These are phyloP conservation scores for Calcarisporium arbuscula DNA, from an alignment of 2,329 filamentous ascomycete species.

Conservation along the genomic window DNA sequence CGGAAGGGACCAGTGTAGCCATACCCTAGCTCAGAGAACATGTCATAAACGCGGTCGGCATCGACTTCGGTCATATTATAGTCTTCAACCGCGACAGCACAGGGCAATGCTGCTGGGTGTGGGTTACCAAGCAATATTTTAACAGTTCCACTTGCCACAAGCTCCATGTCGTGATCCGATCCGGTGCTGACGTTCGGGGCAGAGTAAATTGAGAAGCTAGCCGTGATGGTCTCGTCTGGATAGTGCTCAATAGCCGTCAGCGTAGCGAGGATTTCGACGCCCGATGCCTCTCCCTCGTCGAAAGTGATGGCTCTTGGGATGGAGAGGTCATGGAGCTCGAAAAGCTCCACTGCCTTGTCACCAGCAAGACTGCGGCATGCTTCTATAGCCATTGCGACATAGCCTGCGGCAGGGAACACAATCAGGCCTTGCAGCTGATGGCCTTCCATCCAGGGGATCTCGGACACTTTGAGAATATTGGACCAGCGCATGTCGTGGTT, in stretches of 20 bases:
- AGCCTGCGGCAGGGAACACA: constrained; percentile 6
- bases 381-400: constrained; percentile 4
- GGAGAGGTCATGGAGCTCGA: constrained; percentile 5
- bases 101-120: background rate
- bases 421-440: constrained; percentile 4
- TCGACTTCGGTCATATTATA: constrained; percentile 15
- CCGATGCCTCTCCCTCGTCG: constrained; percentile 9
- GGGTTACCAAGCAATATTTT: background rate
- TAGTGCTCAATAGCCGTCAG: constrained; percentile 10
- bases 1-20: constrained; percentile 15
- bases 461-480: background rate
- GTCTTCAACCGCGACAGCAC: constrained; percentile 3
- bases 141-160: constrained; percentile 10
- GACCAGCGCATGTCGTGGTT: background rate
- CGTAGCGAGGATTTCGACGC: constrained; percentile 17
- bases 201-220: constrained; percentile 12
- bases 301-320: constrained; percentile 7
- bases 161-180: constrained; percentile 12
- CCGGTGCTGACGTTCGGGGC: constrained; percentile 9
- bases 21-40: constrained; percentile 12
- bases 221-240: constrained; percentile 7
- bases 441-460: constrained; percentile 3
- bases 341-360: background rate
- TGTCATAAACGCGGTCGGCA: constrained; percentile 13
- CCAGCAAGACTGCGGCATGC: constrained; percentile 1